Conservation (phyloP, 306 rosid species). For the Cotoneaster glaucophyllus region DNA sequence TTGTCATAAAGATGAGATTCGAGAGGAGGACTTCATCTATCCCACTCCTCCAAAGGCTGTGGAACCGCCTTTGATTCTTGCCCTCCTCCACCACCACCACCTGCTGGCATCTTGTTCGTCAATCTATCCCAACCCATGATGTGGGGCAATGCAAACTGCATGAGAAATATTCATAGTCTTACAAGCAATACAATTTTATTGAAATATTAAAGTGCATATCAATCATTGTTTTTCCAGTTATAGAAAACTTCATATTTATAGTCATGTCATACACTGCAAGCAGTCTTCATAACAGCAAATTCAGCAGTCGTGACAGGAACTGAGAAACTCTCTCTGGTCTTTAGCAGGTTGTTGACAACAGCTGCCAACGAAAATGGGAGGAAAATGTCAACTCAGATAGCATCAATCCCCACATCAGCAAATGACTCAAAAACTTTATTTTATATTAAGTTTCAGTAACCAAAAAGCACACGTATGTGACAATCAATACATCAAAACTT, state of each 20-base stretch:
- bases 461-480: background rate
- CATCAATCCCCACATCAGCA: background rate
- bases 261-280: constrained; percentile 71
- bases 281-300: constrained; percentile 81
- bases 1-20: background rate
- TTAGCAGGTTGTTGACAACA: constrained; percentile 57
- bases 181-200: background rate
- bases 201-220: background rate
- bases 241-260: background rate
- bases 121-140: constrained; percentile 83
- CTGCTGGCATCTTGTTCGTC: constrained; percentile 34
- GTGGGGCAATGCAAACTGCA: constrained; percentile 85
- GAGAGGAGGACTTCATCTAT: constrained; percentile 30
- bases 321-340: constrained; percentile 47
- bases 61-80: constrained; percentile 27
- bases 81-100: constrained; percentile 20
- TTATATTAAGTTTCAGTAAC: background rate
- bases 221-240: background rate
- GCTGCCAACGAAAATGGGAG: constrained; percentile 35
- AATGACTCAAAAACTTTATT: background rate
- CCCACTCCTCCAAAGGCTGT: constrained; percentile 65
- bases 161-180: background rate
- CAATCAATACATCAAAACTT: background rate
- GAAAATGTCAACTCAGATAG: background rate
- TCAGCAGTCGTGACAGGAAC: constrained; percentile 84